Conservation (phyloP, 768 basidiomycete species). For the Lactarius sp. region DNA sequence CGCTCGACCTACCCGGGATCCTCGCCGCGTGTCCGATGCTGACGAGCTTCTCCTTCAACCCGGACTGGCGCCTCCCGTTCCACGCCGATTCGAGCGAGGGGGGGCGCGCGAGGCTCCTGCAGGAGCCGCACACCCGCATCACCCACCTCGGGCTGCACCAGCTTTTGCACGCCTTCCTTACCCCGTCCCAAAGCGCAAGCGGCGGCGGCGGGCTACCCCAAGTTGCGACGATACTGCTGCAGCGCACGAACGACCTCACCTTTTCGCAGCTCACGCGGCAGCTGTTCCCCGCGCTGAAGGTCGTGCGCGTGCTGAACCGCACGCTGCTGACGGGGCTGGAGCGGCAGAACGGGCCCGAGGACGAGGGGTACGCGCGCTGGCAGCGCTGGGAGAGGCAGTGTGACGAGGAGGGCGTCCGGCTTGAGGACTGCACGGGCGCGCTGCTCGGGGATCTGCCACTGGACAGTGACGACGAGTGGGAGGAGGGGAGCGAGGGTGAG, state of each 20-base stretch:
- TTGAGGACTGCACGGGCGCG: conserved; percentile 76
- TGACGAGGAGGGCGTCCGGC: conserved; percentile 42
- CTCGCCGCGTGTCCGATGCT: conserved; percentile 63
- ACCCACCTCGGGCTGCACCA: conserved; percentile 65
- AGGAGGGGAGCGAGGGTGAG: conserved; percentile 28
- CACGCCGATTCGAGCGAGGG: conserved; percentile 25
- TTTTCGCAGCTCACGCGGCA: conserved; percentile 47
- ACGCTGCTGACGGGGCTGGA: conserved; percentile 56
- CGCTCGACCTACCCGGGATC: conserved; percentile 52
- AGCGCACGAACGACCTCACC: conserved; percentile 62
- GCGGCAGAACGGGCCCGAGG: conserved; percentile 44
- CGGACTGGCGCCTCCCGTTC: conserved; percentile 56
- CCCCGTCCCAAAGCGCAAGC: conserved; percentile 45
- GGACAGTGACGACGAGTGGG: conserved; percentile 34
- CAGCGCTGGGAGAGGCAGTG: conserved; percentile 64
- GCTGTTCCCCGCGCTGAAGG: conserved; percentile 58
- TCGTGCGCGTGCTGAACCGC: conserved; percentile 55
- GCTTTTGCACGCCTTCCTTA: conserved; percentile 60
- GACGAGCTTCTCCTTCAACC: conserved; percentile 63
- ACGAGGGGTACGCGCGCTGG: conserved; percentile 48
- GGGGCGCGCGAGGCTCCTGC: conserved; percentile 27
- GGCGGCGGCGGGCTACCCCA: conserved; percentile 37
- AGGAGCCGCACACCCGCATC: conserved; percentile 53
- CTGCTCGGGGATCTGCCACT: conserved; percentile 44
- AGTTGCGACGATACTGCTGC: conserved; percentile 37